Percentiles rank a stretch among this genome's conserved stretches.
phyloP scores from a whole-genome alignment of 2,329 filamentous ascomycete genomes.

The Phyllosticta citribraziliensis region DNA sequence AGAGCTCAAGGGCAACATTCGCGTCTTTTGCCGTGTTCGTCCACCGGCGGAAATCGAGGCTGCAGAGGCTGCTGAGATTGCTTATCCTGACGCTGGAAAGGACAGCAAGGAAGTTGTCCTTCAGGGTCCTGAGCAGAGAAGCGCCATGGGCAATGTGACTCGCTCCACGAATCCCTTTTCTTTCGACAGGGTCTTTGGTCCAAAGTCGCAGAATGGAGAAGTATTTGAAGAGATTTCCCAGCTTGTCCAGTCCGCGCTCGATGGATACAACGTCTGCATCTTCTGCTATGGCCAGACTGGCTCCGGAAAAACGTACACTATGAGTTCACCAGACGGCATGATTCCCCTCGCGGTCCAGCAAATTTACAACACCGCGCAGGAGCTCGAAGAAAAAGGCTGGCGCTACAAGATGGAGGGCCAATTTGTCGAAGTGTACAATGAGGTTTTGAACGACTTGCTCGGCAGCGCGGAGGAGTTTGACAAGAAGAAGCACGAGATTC shows the following conservation, averaged over 20 bases:
- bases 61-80: conserved; percentile 60
- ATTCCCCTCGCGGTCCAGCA: conserved; percentile 88
- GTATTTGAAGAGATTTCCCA: conserved; percentile 96
- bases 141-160: conserved; percentile 63
- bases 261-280: conserved; percentile 98
- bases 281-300: conserved; percentile 98
- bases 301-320: conserved; percentile 92
- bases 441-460: conserved; percentile 86
- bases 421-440: conserved; percentile 97
- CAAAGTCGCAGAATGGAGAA: conserved; percentile 65
- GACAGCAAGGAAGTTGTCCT: conserved; percentile 83
- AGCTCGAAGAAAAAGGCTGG: conserved; percentile 86
- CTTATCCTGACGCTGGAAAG: conserved; percentile 67
- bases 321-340: conserved; percentile 90
- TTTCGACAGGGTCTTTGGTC: conserved; percentile 88
- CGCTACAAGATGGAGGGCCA: conserved; percentile 87
- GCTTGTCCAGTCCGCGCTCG: conserved; percentile 87
- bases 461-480: conserved; percentile 60
- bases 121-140: conserved; percentile 73
- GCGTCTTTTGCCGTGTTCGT: conserved; percentile 93
- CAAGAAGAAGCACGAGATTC: conserved; percentile 79
- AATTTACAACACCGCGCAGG: conserved; percentile 80
- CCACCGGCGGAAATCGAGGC: conserved; percentile 55
- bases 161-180: conserved; percentile 77
- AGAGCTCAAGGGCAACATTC: conserved; percentile 95